These are phyloP conservation scores for Termitomyces sp. DNA, from an alignment of 768 basidiomycete genomes.

Conservation along the genomic window DNA sequence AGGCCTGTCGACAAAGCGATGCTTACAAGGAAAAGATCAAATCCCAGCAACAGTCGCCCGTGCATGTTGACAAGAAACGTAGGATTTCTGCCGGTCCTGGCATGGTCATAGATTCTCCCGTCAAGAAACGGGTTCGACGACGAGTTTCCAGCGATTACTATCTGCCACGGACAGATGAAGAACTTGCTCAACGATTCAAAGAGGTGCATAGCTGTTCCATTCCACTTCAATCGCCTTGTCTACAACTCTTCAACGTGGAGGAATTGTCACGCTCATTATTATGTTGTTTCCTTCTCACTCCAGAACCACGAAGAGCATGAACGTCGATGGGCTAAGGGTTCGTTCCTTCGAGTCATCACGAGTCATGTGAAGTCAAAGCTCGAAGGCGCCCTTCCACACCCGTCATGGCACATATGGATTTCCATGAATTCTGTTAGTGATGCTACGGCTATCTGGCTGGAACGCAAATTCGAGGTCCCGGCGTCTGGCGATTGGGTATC, in stretches of 20 bases:
- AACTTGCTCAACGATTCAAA: conserved; percentile 58
- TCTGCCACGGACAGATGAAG: conserved; percentile 56
- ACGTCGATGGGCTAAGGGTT: conserved; percentile 68
- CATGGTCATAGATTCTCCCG: conserved; percentile 16
- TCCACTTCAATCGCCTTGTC: conserved; percentile 7
- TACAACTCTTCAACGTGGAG: conserved; percentile 10
- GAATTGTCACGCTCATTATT: conserved; percentile 14
- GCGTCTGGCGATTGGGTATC: conserved; percentile 56
- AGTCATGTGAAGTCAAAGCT: conserved; percentile 28
- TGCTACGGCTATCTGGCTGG: conserved; percentile 75
- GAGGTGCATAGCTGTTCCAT: conserved; percentile 43
- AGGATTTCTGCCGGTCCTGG: conserved; percentile 20
- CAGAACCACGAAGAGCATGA: conserved; percentile 72
- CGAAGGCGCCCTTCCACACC: conserved; percentile 22
- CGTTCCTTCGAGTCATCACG: conserved; percentile 52
- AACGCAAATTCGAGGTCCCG: conserved; percentile 69
- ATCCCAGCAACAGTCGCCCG: conserved; percentile 12
- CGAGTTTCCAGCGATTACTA: conserved; percentile 40
- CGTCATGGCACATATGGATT: conserved; percentile 65
- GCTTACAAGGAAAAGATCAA: conserved; percentile 51
- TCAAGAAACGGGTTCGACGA: conserved; percentile 35
- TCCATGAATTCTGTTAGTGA: conserved; percentile 69
- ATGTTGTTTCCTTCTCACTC: conserved; percentile 10
- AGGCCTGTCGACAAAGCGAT: conserved; percentile 57
- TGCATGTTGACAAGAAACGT: conserved; percentile 27